These are phyloP conservation scores for Marchantia paleacea DNA, from an alignment of 225 moss, liverwort and hornwort genomes.

Conservation along the genomic window DNA sequence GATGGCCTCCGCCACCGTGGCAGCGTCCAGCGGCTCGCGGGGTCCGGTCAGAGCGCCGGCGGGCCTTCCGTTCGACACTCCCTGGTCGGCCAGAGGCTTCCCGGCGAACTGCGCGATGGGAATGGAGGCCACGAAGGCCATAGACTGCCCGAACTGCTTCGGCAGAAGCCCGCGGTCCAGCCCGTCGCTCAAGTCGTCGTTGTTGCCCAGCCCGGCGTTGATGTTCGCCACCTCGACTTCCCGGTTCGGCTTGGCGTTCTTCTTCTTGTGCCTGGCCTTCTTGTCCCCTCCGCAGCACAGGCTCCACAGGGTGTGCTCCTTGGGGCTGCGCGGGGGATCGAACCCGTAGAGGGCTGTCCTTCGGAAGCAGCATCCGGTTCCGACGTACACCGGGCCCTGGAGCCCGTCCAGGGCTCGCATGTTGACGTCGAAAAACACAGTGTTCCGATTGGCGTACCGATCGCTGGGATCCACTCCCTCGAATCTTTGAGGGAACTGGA, in stretches of 20 bases:
- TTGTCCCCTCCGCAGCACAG: constrained; percentile 48
- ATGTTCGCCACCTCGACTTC: constrained; percentile 53
- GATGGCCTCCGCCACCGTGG: constrained; percentile 81
- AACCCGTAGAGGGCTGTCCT: constrained; percentile 78
- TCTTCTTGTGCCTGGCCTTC: constrained; percentile 49
- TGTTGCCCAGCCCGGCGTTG: constrained; percentile 50
- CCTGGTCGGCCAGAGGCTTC: constrained; percentile 70
- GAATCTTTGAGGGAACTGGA: constrained; percentile 88
- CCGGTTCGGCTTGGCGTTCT: constrained; percentile 26
- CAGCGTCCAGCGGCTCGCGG: constrained; percentile 84
- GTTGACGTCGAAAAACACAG: constrained; percentile 90
- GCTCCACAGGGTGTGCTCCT: constrained; percentile 53
- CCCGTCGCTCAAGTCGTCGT: constrained; percentile 45
- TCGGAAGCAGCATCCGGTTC: constrained; percentile 80
- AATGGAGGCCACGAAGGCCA: constrained; percentile 64
- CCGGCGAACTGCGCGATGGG: constrained; percentile 84
- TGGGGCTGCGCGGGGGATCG: constrained; percentile 64
- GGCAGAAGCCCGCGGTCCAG: constrained; percentile 63
- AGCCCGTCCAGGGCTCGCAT: constrained; percentile 85
- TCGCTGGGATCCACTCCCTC: constrained; percentile 92
- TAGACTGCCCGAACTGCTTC: constrained; percentile 73
- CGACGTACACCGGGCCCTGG: constrained; percentile 86
- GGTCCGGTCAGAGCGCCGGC: constrained; percentile 67
- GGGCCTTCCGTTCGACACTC: constrained; percentile 63
- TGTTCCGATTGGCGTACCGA: constrained; percentile 91